Evolutionary conservation across 2,329 filamentous ascomycete species (phyloP).

Genomic region (Coniochaeta pulveracea): DNA sequence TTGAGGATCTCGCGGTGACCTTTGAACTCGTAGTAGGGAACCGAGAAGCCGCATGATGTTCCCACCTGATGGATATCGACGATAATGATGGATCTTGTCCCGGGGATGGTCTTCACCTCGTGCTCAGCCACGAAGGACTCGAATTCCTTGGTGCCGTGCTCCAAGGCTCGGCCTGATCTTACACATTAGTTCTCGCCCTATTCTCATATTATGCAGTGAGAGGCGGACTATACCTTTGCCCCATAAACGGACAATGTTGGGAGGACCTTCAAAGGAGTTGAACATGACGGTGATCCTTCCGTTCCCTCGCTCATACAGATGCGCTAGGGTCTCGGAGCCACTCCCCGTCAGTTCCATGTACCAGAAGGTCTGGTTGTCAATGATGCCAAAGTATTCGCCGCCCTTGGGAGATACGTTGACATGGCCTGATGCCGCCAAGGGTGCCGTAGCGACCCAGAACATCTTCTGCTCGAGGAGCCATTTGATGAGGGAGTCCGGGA

Average conservation of each 20-base stretch:
- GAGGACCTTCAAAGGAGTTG: conserved; percentile 29
- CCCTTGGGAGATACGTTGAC: conserved; percentile 73
- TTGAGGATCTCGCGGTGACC: conserved; percentile 22
- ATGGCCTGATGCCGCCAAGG: conserved; percentile 50
- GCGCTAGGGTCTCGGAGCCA: conserved; percentile 64
- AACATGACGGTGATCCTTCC: conserved; percentile 66
- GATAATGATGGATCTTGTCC: conserved; percentile 23
- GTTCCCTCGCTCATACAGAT: conserved; percentile 57
- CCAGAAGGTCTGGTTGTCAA: conserved; percentile 20
- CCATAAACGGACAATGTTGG: conserved; percentile 26
- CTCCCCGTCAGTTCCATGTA: conserved; percentile 69
- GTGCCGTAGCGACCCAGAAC: conserved; percentile 67
- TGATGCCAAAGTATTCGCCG: conserved; percentile 27
- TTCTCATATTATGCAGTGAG: neutral
- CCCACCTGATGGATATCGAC: conserved; percentile 26
- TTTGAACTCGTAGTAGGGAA: conserved; percentile 26
- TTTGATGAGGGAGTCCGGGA: conserved; percentile 31
- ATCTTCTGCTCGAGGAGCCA: conserved; percentile 60
- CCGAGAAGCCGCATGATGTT: conserved; percentile 27
- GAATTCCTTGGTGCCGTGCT: conserved; percentile 19
- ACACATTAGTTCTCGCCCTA: too few relatives aligned
- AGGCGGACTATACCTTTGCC: conserved; percentile 11
- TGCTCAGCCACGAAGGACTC: conserved; percentile 21
- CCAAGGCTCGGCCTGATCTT: conserved; percentile 23
- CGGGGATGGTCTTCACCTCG: conserved; percentile 16